Evolutionary conservation across 2,329 filamentous ascomycete genomes (phyloP).

Genomic region (Pseudomassariella vexata): DNA sequence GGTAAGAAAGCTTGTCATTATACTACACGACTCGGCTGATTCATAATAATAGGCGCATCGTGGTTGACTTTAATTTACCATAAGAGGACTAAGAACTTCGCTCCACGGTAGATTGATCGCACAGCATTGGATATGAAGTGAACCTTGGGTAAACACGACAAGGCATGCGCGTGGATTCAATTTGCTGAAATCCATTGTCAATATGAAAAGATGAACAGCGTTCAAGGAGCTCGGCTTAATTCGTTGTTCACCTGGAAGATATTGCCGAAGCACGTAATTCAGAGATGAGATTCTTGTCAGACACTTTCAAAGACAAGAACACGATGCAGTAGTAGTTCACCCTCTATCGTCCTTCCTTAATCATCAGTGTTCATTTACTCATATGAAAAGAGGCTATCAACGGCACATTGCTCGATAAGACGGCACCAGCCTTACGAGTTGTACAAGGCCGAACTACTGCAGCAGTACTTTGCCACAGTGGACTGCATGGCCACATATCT

Average conservation of each 20-base stretch:
- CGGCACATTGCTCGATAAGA: slow-evolving; percentile 2
- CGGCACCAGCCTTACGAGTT: slow-evolving; percentile 8
- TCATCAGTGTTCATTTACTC: no score
- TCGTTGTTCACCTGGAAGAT: slow-evolving; percentile 18
- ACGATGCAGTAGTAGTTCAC: slow-evolving; percentile 16
- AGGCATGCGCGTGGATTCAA: no score
- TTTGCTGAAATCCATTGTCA: no score
- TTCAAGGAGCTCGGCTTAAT: slow-evolving; percentile 20
- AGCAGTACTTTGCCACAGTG: slow-evolving; percentile 15
- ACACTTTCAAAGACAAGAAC: slow-evolving; percentile 13
- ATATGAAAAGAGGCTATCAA: slow-evolving; percentile 17
- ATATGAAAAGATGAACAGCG: no score
- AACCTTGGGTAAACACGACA: no score
- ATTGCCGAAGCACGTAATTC: background rate
- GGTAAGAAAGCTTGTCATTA: slow-evolving; percentile 3
- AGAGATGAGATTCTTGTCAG: slow-evolving; percentile 12
- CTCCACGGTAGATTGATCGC: no score
- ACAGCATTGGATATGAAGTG: no score
- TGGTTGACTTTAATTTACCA: slow-evolving; percentile 8
- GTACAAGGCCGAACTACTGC: slow-evolving; percentile 13
- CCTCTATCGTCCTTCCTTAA: slow-evolving; percentile 20
- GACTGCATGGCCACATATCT: slow-evolving; percentile 19
- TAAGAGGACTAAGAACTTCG: no score
- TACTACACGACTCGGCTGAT: background rate
- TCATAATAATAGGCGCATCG: slow-evolving; percentile 6